A percentile compares a stretch with the other conserved stretches of the same genome.
Conservation (phyloP, 208 protist genomes). For the Crithidia bombi region DNA sequence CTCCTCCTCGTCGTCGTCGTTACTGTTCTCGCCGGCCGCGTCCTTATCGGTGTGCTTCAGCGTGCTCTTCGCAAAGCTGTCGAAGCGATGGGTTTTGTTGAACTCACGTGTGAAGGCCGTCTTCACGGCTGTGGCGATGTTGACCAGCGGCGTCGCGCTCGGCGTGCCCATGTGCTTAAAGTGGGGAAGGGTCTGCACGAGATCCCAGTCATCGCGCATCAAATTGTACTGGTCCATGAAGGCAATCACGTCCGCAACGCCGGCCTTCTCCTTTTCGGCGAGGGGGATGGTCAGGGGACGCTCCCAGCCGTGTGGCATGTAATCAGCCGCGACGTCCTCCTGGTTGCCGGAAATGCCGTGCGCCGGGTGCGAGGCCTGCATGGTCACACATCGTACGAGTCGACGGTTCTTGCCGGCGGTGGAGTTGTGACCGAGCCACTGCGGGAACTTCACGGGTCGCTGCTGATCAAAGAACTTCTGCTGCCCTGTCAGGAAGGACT, state of each 20-base stretch:
- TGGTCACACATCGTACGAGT: constrained; percentile 65
- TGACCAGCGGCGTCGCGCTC: constrained; percentile 19
- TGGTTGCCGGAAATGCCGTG: constrained; percentile 70
- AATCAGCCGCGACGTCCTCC: constrained; percentile 84
- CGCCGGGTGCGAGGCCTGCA: constrained; percentile 61
- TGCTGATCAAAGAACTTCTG: constrained; percentile 85
- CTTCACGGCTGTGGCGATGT: constrained; percentile 83
- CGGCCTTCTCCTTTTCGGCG: constrained; percentile 63
- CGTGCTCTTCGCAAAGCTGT: constrained; percentile 69
- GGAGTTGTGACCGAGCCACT: constrained; percentile 89
- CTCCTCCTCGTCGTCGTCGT: constrained; percentile 31
- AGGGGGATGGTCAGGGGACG: constrained; percentile 63
- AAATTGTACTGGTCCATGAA: constrained; percentile 90
- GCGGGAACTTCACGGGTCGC: constrained; percentile 87
- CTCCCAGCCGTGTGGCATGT: constrained; percentile 84
- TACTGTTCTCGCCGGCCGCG: constrained; percentile 6
- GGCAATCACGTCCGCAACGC: constrained; percentile 70
- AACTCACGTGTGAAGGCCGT: constrained; percentile 89
- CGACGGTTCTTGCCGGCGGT: constrained; percentile 88
- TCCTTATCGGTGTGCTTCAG: constrained; percentile 46
- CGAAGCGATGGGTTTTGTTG: constrained; percentile 83
- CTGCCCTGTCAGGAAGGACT: constrained; percentile 76
- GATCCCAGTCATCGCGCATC: constrained; percentile 91
- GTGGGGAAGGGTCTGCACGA: constrained; percentile 71
- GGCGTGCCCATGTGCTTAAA: constrained; percentile 74